Evolutionary conservation across 1,139 yeast species (phyloP), one percentile per base, ranked within the genome.

Genomic region (Pichia sp.): DNA sequence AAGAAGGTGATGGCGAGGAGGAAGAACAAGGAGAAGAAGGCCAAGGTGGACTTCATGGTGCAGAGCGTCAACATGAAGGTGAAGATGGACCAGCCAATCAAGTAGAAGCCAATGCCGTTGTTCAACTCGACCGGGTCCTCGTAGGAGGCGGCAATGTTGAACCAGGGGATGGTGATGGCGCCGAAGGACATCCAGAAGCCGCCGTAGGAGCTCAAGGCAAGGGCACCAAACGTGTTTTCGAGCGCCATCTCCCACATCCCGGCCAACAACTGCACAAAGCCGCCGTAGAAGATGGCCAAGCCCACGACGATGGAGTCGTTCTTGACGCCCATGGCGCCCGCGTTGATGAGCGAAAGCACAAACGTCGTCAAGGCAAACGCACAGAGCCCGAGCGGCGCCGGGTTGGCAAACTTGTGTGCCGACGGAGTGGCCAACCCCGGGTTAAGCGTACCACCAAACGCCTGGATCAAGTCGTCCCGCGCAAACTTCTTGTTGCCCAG

Each of bases 191-290:
- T 77, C 97, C 97, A 90, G 72, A 90, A 90, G 0, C 93, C 96
- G 59, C 95, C 97, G 67, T 76, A 90, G 6, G 95, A 85, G 29
- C 85, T 73, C 57, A 90, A 77, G 3, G 95, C 95, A 53, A 88
- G 81, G 57, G 90, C 96, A 82, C 96, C 97, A 75, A 90, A 90
- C 54, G 96, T 84, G 75, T 90, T 89, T 65, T 90, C 95, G 45
- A 78, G 57, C 4, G 86, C 85, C 63, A 85, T 76, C 66, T 84
- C 90, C 80, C 87, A 85, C 82, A 85, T 80, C 56, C 90, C 90
- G 31, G 95, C 95, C 31, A 77, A 65, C 72, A 77, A 70, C 69
- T 88, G 96, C 50, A 87, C 81, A 13, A 82, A 72, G n/a, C 96
- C 96, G 55, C 95, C 95, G 71, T 90, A 90, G 71, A 90, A 90